Base-by-base conservation (phyloP, 2,329 filamentous ascomycete genomes). In the Cyphellophora attinorum region DNA sequence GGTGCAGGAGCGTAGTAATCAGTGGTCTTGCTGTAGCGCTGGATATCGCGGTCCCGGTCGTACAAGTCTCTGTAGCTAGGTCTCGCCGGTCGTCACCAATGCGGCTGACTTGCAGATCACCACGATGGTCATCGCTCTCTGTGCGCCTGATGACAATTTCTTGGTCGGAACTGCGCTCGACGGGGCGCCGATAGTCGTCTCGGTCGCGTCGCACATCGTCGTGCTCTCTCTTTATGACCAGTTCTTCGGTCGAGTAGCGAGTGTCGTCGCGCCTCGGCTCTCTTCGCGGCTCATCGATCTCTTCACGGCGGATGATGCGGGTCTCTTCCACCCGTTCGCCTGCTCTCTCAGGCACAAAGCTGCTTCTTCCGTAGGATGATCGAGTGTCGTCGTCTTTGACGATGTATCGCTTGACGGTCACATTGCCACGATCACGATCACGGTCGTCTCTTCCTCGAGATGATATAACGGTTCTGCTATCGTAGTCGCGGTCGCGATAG, bases 351-450 rank as follows among this genome's bases (percentile, higher is more conserved):
- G 58, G 58, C 34, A 71, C 66, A 32, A 67, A 67, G n/a, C 68
- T 55, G 12, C 40, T 35, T 27, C 38, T 29, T 8, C 21, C 21
- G 11, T 35, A 31, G 41, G 65, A 64, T 11, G 46, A 41, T 27
- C 58, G 55, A 29, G 58, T 51, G 29, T 63, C 59, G n/a, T 62
- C 59, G 19, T 56, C 44, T 16, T 59, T 53, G 37, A 67, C 55
- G 46, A 65, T 57, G 60, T 79, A 79, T 48, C 74, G 71, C 51
- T 72, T 74, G 46, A 78, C 67, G 5, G 69, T 73, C 44, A 67
- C 71, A 48, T 67, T 70, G 42, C 58, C 53, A 41, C 54, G 55
- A 17, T 57, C 63, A 34, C 62, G 55, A 21, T 54, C 51, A 40
- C 58, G 54, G 35, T 59, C 56, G 41, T 53, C 51, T n/a, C n/a